Base-by-base conservation (phyloP, 352 stramenopile species). In the Phytopythium litorale region DNA sequence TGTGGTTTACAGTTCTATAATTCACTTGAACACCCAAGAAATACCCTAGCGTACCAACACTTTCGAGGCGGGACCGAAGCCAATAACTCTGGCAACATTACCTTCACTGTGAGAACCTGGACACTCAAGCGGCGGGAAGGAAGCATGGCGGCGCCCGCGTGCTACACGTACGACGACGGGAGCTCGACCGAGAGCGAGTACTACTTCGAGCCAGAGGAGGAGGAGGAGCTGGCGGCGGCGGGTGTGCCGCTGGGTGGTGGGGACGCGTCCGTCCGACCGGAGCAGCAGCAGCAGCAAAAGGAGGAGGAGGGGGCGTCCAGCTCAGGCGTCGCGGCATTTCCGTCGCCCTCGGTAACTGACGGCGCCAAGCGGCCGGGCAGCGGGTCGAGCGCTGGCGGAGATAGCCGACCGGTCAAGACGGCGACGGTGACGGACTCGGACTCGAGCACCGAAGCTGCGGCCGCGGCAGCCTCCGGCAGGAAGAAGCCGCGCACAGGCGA, bases 181-280 rank as follows among this genome's bases (percentile, higher is more conserved):
- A 72, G 68, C 64, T 72, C 68, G 42, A 75, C 68, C 6, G 68
- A 75, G 50, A 72, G 59, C 50, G 68, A 75, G 54, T 50, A 50
- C 18, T 50, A 50, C 43, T 50, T 50, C 11, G 43, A 50, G 13
- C 21, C 18, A 0, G 19, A 19, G 45, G 45, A 52, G 7, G 19
- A 19, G 45, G 45, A 52, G 23, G 28, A 32, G 28, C 28, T 32
- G 28, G 28, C 28, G 28, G 28, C 28, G 28, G 38, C 38, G 38
- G 15, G 18, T 9, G 35, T 1, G 35, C 35, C 35, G 35, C 35
- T 40, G 35, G 35, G 35, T 9, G 35, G 35, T 40, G 35, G 35
- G 1, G 35, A 40, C 13, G 35, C 35, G 15, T 6, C 15, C 15
- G 15, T 7, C 45, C 45, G 19, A 28, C 19, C n/a, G 45, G 45